phyloP scores from a whole-genome alignment of 129 eudicot species.

The Rutidosis leptorrhynchoides region DNA sequence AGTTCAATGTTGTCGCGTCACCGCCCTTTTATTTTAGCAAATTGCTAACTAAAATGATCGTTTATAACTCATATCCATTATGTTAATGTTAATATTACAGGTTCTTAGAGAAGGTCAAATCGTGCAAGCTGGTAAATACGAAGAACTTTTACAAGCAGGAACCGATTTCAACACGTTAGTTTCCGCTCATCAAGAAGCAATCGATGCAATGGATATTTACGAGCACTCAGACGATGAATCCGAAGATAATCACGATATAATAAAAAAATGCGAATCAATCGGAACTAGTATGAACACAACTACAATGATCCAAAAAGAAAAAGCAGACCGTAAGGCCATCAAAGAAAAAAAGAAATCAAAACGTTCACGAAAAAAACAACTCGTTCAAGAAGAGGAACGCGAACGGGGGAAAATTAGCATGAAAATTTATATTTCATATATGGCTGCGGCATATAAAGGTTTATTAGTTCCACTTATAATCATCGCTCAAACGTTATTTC shows the following conservation, averaged over 20 bases:
- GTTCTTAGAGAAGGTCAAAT: constrained; percentile 89
- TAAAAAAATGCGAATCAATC: constrained; percentile 38
- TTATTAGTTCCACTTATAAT: constrained; percentile 71
- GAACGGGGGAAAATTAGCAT: constrained; percentile 85
- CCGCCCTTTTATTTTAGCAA: neutral
- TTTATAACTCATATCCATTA: neutral
- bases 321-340: constrained; percentile 46
- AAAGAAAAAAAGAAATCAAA: constrained; percentile 82
- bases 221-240: constrained; percentile 58
- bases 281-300: constrained; percentile 33
- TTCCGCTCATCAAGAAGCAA: constrained; percentile 89
- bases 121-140: constrained; percentile 80
- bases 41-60: neutral
- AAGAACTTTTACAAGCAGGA: constrained; percentile 81
- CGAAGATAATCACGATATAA: constrained; percentile 35
- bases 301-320: constrained; percentile 47
- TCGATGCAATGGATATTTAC: constrained; percentile 79
- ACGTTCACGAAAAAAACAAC: constrained; percentile 71
- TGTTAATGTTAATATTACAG: constrained; percentile 36
- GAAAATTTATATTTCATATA: constrained; percentile 80
- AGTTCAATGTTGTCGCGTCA: neutral
- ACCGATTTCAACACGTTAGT: constrained; percentile 79
- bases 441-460: constrained; percentile 94
- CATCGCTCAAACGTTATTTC: constrained; percentile 71
- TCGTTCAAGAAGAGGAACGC: constrained; percentile 91